These are phyloP conservation scores for Cajanus cajan DNA, from an alignment of 306 rosid species.

Conservation along the genomic window DNA sequence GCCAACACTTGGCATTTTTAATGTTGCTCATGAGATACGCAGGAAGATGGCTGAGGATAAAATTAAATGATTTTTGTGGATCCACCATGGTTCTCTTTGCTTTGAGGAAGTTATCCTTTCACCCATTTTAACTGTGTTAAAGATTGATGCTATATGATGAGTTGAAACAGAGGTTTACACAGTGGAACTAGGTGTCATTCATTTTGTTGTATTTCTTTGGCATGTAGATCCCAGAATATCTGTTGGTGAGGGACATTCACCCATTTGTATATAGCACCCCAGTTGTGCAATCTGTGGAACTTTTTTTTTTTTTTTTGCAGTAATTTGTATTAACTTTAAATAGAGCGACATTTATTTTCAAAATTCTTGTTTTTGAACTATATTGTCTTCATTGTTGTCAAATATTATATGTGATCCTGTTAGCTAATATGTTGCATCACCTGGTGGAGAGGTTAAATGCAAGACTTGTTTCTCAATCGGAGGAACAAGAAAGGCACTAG, in stretches of 20 bases:
- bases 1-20: slow-evolving; percentile 72
- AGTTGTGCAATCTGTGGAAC: background rate
- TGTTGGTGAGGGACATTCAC: background rate
- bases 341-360: background rate
- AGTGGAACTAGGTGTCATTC: background rate
- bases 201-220: background rate
- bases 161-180: background rate
- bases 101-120: background rate
- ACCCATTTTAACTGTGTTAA: background rate
- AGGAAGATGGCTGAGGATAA: slow-evolving; percentile 57
- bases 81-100: background rate
- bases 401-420: background rate
- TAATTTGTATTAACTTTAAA: background rate
- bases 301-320: background rate
- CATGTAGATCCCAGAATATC: slow-evolving; percentile 19
- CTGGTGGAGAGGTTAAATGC: background rate
- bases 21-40: slow-evolving; percentile 67
- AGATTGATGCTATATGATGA: background rate
- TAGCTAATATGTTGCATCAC: background rate
- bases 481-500: background rate
- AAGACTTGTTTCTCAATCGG: background rate
- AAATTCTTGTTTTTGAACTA: background rate
- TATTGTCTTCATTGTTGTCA: background rate
- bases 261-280: background rate
- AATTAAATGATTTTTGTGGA: slow-evolving; percentile 4